Percentiles rank a stretch among this genome's conserved stretches.
These are phyloP conservation scores for Fraxinus paxiana DNA, from an alignment of 305 asterid genomes.

Conservation along the genomic window DNA sequence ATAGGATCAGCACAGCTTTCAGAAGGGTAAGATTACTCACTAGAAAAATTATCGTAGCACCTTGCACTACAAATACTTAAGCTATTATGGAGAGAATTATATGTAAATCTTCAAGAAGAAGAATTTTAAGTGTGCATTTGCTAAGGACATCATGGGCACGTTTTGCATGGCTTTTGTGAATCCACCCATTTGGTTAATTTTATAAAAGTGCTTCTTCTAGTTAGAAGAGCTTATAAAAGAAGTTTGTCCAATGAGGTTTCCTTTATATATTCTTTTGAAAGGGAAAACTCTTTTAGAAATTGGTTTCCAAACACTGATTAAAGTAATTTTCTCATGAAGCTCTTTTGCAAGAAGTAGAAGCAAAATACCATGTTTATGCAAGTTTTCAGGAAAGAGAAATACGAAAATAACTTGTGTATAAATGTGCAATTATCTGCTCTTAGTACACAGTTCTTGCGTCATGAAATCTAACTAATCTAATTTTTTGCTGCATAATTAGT, in stretches of 20 bases:
- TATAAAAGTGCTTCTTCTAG: neutral
- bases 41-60: neutral
- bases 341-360: neutral
- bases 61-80: neutral
- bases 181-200: neutral
- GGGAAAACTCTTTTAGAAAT: neutral
- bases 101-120: neutral
- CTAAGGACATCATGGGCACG: neutral
- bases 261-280: neutral
- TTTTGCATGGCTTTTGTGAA: neutral
- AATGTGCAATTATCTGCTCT: slow-evolving; percentile 1
- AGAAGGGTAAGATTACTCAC: neutral
- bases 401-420: neutral
- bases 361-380: neutral
- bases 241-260: neutral
- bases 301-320: neutral
- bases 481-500: neutral
- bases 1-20: slow-evolving; percentile 2
- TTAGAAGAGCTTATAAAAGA: neutral
- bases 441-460: neutral
- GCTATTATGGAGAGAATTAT: neutral
- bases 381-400: slow-evolving; percentile 1
- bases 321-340: neutral
- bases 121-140: neutral
- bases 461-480: neutral